Base-by-base conservation (phyloP, 1,139 yeast genomes). In the Geotrichum fermentans region DNA sequence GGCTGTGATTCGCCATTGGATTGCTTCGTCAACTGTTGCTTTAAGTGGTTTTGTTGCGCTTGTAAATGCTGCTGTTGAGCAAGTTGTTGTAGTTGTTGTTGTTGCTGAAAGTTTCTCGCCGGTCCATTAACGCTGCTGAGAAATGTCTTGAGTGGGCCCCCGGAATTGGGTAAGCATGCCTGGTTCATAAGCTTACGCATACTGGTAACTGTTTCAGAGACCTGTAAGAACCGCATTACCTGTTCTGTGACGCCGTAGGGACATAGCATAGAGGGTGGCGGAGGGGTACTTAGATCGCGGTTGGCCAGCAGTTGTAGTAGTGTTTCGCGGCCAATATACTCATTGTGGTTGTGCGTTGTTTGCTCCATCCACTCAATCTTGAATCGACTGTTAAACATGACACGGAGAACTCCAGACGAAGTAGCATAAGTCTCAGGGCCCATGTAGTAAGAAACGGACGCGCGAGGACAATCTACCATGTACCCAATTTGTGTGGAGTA, bases 161-260 rank as follows among this genome's bases (percentile, higher is more conserved):
- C 68, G n/a, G 69, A 67, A 1, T 69, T 65, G 3, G 64, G 59
- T 8, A 65, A 58, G 45, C 73, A 62, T 21, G 83, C 74, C 58
- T 76, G 82, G 26, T 74, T 72, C 81, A 84, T 81, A 50, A 84
- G 67, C 28, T 83, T 79, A 51, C 77, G 75, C 58, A 86, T 72
- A 53, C 78, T 78, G 0, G 87, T 74, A 85, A 87, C 82, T 1
- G 83, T 82, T 64, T 85, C 94, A 41, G 88, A 77, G 2, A 85
- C 77, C 63, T 86, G 92, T 68, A 86, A 65, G 30, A 82, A 72
- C 47, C 90, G 69, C 78, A 84, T 75, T 2, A 86, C 81, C 32
- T 74, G 73, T 43, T 77, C 80, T 45, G 78, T 78, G n/a, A 83
- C 66, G 0, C 95, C 95, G 54, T 77, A 78, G 49, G 77, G 71